Evolutionary conservation across 2,329 filamentous ascomycete genomes (phyloP), one percentile per base, ranked within the genome.

Genomic region (Scedosporium boydii): DNA sequence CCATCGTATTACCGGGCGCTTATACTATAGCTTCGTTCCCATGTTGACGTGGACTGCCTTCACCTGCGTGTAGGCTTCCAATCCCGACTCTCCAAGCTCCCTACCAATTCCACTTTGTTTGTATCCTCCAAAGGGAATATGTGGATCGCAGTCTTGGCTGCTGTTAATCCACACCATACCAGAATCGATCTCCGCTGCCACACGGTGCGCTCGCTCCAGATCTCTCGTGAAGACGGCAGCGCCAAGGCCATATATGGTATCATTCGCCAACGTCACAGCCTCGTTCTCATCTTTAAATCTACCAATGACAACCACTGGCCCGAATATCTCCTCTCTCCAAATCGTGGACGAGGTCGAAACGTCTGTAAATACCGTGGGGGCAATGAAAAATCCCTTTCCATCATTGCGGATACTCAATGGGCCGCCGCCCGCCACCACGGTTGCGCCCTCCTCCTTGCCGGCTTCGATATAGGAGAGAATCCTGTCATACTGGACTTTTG

Each of bases 401-500:
- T 48, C 46, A 16, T 61, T 46, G 1, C 53, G 38, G 1, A 62
- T 18, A 3, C 64, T 71, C 71, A 86, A 77, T 12, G 63, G 41
- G 1, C 64, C 58, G 0, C 68, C 67, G 10, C 68, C 68, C 21
- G 58, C 26, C 9, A 53, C 64, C 18, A 65, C 48, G 4, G 76
- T 85, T 0, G 85, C 83, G 21, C 85, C 86, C 68, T 85, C 83
- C 4, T 77, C 76, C 70, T 86, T 86, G 16, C 85, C 86, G 44
- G 77, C 68, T 65, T 88, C 79, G 60, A 91, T 84, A 70, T 88
- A 91, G 1, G 80, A 80, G 7, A 90, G 78, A 4, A 91, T 80
- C 10, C 83, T 78, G 48, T 89, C 86, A 67, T 84, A 87, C 69
- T 90, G 87, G 44, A 78, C 72, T 72, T 86, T 86, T 7, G 84